These are phyloP conservation scores for Trichoderma asperellum DNA, from an alignment of 2,329 filamentous ascomycete genomes.

Conservation along the genomic window DNA sequence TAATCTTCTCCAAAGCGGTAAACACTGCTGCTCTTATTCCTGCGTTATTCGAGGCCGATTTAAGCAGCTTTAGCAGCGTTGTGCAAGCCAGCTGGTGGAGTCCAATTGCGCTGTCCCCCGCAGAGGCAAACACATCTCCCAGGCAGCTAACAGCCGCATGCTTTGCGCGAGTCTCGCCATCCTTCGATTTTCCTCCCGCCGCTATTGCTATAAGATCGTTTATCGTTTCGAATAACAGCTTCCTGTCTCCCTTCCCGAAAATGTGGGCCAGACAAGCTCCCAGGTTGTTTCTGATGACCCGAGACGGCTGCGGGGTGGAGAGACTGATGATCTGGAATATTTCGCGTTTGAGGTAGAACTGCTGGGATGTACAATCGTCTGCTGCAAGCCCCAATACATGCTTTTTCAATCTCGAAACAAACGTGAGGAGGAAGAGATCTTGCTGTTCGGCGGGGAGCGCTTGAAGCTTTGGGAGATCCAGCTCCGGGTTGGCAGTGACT, in stretches of 20 bases:
- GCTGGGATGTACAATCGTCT: conserved; percentile 84
- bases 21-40: conserved; percentile 82
- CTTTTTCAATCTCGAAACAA: conserved; percentile 78
- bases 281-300: conserved; percentile 87
- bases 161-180: conserved; percentile 76
- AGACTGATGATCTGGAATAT: conserved; percentile 91
- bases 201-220: conserved; percentile 81
- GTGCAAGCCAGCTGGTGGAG: conserved; percentile 76
- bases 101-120: conserved; percentile 89
- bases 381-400: conserved; percentile 75
- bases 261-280: conserved; percentile 83
- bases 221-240: conserved; percentile 90
- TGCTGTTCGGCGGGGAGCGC: conserved; percentile 91
- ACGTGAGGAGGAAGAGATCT: conserved; percentile 89
- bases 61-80: conserved; percentile 76
- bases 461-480: conserved; percentile 88
- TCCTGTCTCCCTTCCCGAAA: conserved; percentile 83
- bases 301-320: conserved; percentile 78
- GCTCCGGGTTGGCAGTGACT: conserved; percentile 67
- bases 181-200: conserved; percentile 73
- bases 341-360: conserved; percentile 91
- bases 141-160: conserved; percentile 87
- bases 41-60: conserved; percentile 76
- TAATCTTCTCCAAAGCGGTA: conserved; percentile 73
- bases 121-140: conserved; percentile 87